Evolutionary conservation across 371 early-diverging fungal genomes (phyloP), one percentile per base, ranked within the genome.

Genomic region (Lichtheimia ramosa): DNA sequence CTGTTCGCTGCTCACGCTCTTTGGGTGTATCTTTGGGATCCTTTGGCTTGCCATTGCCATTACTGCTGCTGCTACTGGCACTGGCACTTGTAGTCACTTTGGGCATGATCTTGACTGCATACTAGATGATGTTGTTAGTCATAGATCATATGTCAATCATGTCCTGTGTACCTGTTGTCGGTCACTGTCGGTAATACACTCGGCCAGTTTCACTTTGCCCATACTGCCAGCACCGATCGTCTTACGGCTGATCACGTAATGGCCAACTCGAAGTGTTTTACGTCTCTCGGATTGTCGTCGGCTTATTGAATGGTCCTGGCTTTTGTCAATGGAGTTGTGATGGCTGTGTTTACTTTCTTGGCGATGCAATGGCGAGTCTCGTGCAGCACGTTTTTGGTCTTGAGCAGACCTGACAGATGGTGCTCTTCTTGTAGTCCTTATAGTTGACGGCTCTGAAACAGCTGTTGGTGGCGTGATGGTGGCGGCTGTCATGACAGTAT

Each of bases 201-300:
- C 84, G 14, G 93, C 99, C 23, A 98, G 77, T 66, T 98, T 97
- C 48, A 99, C 99, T 73, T 96, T 95, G 58, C 97, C 96, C 92
- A 97, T 98, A 52, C 94, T 94, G 14, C 99, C 99, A 40, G 93
- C 93, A 16, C 99, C 99, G 51, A 99, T 83, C 4, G 95, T 92
- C 69, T 96, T 97, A 51, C 73, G 58, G 51, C 71, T 73, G 48
- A 78, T 74, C 43, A 78, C 69, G 68, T 78, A 78, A 54, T 78
- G 74, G 40, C 70, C 68, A 56, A 78, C 66, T 34, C 74, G 64
- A 49, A 74, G 56, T 3, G 67, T 66, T 55, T 70, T 70, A 43
- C 73, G 73, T 24, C 69, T 64, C 53, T 76, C 76, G 20, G 76
- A 75, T 16, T 62, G 63, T 13, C 65, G 59, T 51, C 75, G 56